Conservation (phyloP, 2,329 filamentous ascomycete genomes). For the Gnomoniopsis sp. region DNA sequence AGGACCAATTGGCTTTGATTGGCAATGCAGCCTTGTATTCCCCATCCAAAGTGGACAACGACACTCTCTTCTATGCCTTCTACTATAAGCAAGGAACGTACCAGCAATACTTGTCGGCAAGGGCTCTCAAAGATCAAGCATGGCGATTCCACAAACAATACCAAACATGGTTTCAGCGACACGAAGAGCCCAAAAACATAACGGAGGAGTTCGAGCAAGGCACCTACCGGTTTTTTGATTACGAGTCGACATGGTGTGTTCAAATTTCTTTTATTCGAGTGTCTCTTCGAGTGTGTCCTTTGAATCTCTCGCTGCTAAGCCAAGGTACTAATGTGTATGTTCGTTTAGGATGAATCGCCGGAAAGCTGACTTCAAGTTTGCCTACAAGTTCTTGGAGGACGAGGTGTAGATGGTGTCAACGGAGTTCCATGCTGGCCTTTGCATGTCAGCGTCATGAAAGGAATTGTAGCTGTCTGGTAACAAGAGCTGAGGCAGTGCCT, state of each 20-base stretch:
- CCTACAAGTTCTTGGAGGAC: constrained; percentile 96
- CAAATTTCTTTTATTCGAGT: constrained; percentile 19
- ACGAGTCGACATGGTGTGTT: constrained; percentile 93
- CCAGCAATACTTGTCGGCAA: constrained; percentile 92
- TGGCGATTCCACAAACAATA: constrained; percentile 99
- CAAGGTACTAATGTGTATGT: neutral
- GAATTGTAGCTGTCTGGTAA: neutral
- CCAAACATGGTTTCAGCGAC: constrained; percentile 98
- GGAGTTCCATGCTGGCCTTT: neutral
- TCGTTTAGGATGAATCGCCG: constrained; percentile 87
- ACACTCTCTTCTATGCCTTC: constrained; percentile 97
- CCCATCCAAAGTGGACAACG: constrained; percentile 75
- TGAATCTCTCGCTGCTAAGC: neutral
- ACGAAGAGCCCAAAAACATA: constrained; percentile 97
- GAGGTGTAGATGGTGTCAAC: constrained; percentile 58
- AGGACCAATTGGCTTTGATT: constrained; percentile 87
- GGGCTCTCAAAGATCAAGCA: constrained; percentile 96
- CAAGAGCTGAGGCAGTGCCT: no score
- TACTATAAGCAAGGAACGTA: constrained; percentile 98
- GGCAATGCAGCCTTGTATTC: constrained; percentile 82
- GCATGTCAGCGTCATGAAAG: neutral
- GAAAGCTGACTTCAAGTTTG: constrained; percentile 97
- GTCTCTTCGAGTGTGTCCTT: neutral
- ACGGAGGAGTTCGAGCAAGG: constrained; percentile 99
- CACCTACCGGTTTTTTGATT: constrained; percentile 98